Base-by-base conservation (phyloP, 768 basidiomycete genomes). In the Mycena latifolia region DNA sequence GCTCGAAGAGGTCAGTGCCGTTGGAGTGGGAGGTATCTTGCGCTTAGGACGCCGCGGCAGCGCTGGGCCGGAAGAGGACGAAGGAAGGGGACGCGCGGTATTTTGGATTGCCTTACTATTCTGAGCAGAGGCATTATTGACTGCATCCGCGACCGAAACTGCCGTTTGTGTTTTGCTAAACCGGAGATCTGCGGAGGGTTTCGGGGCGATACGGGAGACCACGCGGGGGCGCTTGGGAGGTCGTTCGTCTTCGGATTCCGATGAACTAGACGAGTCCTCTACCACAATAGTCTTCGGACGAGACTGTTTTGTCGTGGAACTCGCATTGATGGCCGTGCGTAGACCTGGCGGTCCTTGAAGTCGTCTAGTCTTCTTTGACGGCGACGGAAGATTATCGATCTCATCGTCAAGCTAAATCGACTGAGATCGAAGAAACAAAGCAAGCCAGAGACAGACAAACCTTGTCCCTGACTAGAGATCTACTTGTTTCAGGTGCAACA, bases 121-220 rank as follows among this genome's bases (percentile, higher is more conserved):
- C 58, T 61, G 65, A 35, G 17, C 50, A 12, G 45, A 59, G 9
- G 69, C 69, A 33, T 43, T 59, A 28, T 70, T 70, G 47, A 63
- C 60, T 8, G 69, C 69, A 29, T 63, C 69, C 17, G 69, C 69
- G 27, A 69, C 37, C 25, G 68, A 69, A 35, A 29, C 8, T 15
- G 67, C 67, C 14, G 47, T 41, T 14, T 63, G 65, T 24, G 55
- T 9, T 5, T 27, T 41, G 33, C 20, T 15, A 25, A 60, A 60
- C 27, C 53, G 51, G 12, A 51, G 59, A 22, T 61, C 45, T 5
- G 51, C 8, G 18, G 29, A 8, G 22, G 31, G 20, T 22, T 50
- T 53, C 24, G 39, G n/a, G n/a, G n/a, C 14, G 22, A 5, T 8
- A 50, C 57, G 64, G 14, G 57, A 35, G 20, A 12, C 31, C 3